phyloP scores from a whole-genome alignment of 78 protist genomes.

The Cavenderia fasciculata region DNA sequence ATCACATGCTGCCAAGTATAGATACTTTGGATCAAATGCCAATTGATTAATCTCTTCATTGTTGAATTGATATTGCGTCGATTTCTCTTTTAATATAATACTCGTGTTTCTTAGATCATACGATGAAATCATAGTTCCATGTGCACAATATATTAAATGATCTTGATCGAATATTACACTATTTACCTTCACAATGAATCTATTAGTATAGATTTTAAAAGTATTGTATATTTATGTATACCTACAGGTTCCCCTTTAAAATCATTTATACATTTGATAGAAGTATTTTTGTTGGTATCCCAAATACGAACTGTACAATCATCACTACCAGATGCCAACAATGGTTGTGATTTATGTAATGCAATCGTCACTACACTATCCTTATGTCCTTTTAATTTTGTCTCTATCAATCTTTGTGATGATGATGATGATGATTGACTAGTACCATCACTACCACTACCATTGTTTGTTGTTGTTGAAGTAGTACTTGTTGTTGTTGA shows the following conservation, averaged over 20 bases:
- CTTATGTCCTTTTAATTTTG: slow-evolving; percentile 52
- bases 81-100: slow-evolving; percentile 14
- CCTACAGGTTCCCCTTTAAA: slow-evolving; percentile 17
- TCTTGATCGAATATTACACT: slow-evolving; percentile 34
- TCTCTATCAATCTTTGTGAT: background rate
- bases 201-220: background rate
- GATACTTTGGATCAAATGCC: slow-evolving; percentile 52
- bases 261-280: slow-evolving; percentile 19
- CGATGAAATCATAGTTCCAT: slow-evolving; percentile 7
- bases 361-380: slow-evolving; percentile 29
- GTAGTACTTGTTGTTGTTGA: slow-evolving; percentile 1
- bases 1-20: slow-evolving; percentile 69
- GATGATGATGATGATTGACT: slow-evolving; percentile 8
- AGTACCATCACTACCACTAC: too few species aligned
- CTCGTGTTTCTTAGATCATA: slow-evolving; percentile 34
- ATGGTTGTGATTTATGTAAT: background rate
- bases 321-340: slow-evolving; percentile 22
- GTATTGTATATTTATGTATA: background rate
- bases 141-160: slow-evolving; percentile 39
- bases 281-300: slow-evolving; percentile 18
- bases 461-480: background rate
- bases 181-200: background rate
- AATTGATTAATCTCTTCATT: slow-evolving; percentile 52
- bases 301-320: slow-evolving; percentile 61
- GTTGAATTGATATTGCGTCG: slow-evolving; percentile 5